Base-by-base conservation (phyloP, 371 early-diverging fungal species). In the Gilbertella persicaria region DNA sequence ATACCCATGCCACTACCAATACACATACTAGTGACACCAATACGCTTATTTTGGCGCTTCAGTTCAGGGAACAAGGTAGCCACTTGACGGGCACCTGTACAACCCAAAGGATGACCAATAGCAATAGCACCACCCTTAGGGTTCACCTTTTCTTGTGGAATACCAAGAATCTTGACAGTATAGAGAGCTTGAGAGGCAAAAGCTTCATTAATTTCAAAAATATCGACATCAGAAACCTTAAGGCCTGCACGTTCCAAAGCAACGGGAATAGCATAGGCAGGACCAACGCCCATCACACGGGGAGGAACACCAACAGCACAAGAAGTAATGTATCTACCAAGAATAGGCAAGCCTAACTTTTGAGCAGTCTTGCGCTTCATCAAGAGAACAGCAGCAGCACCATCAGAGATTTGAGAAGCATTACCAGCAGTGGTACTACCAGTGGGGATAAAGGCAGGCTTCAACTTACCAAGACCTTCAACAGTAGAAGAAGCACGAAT, bases 341-440 rank as follows among this genome's bases (percentile, higher is more conserved):
- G 46, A 58, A 94, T 87, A 55, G 92, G 86, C 45, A 96, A 81
- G 12, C 90, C 87, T 19, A 94, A 83, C 80, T 88, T 89, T 61
- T 88, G 76, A n/a, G 99, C 99, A 35, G 84, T 90, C 75, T 84
- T 86, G 58, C 99, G 89, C 74, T 90, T 91, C 92, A 93, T 93
- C 69, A 99, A 70, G 50, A 99, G 75, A 33, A 98, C 97, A 21
- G 95, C 96, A 25, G 98, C 97, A 35, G 98, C 98, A 66, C 99
- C 99, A 73, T 99, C 99, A n/a, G 96, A 92, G 42, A 99, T 95
- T 79, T 99, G 99, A 55, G 98, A 98, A 38, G 98, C 90, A 71
- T 95, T 97, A 55, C 97, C 99, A 44, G 99, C 98, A 33, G 99
- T 98, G 53, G 98, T 95, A 47, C 84, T 94, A 52, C 87, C 75